Evolutionary conservation across 179 eudicot species (phyloP).

Genomic region (Sideroxylon spinosum): DNA sequence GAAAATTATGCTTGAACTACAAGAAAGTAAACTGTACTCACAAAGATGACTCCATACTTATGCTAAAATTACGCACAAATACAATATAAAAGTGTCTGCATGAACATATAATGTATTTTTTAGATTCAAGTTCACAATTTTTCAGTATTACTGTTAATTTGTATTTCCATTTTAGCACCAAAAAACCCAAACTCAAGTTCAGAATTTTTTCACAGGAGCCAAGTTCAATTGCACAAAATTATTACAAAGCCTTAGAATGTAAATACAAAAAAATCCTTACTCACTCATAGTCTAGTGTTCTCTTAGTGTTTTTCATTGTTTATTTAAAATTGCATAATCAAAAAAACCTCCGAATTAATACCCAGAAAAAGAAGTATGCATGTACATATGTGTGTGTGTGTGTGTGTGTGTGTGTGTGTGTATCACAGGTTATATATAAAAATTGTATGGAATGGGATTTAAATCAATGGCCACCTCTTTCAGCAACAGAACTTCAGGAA

Average conservation of each 20-base stretch:
- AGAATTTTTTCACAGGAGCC: not conserved
- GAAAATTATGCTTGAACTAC: not conserved
- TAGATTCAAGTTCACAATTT: too few relatives aligned
- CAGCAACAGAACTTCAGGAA: constrained; percentile 86
- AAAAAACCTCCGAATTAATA: not conserved
- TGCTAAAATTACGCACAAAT: not conserved
- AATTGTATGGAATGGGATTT: not conserved
- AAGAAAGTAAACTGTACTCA: not conserved
- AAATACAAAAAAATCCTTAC: not conserved
- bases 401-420: too few relatives aligned
- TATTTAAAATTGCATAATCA: too few relatives aligned
- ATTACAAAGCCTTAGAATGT: not conserved
- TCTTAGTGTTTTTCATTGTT: not conserved
- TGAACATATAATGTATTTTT: not conserved
- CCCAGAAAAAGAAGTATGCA: not conserved
- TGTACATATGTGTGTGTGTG: not conserved
- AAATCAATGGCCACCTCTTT: constrained; percentile 42
- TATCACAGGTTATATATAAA: not conserved
- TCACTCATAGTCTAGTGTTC: not conserved
- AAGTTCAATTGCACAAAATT: not conserved
- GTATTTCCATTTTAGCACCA: too few relatives aligned
- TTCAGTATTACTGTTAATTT: too few relatives aligned
- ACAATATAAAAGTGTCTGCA: not conserved
- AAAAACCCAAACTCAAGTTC: not conserved
- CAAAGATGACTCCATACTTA: too few relatives aligned